Percentiles rank a stretch among this genome's conserved stretches.
These are phyloP conservation scores for Cyberlindnera lachancei DNA, from an alignment of 805 yeast genomes.

Conservation along the genomic window DNA sequence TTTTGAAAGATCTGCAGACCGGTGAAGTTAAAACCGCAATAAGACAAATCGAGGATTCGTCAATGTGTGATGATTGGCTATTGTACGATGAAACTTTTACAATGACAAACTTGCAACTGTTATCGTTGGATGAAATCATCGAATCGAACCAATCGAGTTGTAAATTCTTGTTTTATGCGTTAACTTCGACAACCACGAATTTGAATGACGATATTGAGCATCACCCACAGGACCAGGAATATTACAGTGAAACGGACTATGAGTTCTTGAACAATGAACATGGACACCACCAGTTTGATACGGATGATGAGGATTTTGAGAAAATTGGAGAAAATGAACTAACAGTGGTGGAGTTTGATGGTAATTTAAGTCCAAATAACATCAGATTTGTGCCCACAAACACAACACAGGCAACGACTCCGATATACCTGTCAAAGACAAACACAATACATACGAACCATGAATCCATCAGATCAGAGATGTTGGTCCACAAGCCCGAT, in stretches of 20 bases:
- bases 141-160: conserved; percentile 21
- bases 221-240: no score
- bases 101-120: conserved; percentile 28
- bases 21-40: conserved; percentile 19
- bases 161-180: conserved; percentile 27
- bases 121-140: conserved; percentile 28
- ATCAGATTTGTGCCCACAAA: conserved; percentile 15
- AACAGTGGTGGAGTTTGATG: conserved; percentile 21
- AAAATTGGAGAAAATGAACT: conserved; percentile 17
- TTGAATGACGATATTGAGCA: no score
- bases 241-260: no score
- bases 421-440: conserved; percentile 17
- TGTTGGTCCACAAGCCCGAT: conserved; percentile 19
- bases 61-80: conserved; percentile 32
- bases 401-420: conserved; percentile 15
- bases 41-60: conserved; percentile 16
- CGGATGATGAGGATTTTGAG: conserved; percentile 6
- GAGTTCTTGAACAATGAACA: no score
- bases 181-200: conserved; percentile 4
- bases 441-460: conserved; percentile 16
- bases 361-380: conserved; percentile 9
- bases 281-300: no score
- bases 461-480: conserved; percentile 20
- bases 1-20: conserved; percentile 14
- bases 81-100: conserved; percentile 31